phyloP scores from a whole-genome alignment of 768 basidiomycete species.

The Amanita muscaria region DNA sequence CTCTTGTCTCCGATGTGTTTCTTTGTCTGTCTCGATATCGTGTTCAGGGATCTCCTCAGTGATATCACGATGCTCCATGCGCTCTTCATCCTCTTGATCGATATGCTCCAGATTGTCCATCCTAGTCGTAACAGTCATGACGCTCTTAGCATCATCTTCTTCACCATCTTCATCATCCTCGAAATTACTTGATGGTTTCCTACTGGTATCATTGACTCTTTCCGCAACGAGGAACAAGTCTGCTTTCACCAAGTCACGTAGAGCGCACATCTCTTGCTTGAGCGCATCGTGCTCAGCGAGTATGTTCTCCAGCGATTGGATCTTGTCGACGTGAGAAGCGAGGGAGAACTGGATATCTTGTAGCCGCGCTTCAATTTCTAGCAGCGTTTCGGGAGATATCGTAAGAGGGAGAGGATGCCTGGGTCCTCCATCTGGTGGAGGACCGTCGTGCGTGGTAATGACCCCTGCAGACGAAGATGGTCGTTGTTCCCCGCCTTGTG shows the following conservation, averaged over 20 bases:
- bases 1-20: constrained; percentile 24
- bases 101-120: constrained; percentile 64
- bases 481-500: not conserved
- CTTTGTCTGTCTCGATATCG: constrained; percentile 7
- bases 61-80: no score
- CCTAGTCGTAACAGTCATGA: constrained; percentile 64
- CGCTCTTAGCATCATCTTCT: constrained; percentile 61
- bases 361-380: constrained; percentile 75
- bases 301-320: constrained; percentile 73
- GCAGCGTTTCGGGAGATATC: constrained; percentile 26
- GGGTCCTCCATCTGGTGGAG: no score
- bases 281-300: constrained; percentile 80
- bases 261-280: constrained; percentile 62
- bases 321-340: constrained; percentile 69
- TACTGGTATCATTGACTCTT: constrained; percentile 1
- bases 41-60: no score
- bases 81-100: no score
- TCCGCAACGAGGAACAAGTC: constrained; percentile 21
- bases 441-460: constrained; percentile 1
- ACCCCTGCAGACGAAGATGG: constrained; percentile 4
- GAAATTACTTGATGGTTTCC: constrained; percentile 13
- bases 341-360: constrained; percentile 77
- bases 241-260: constrained; percentile 59
- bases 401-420: constrained; percentile 11
- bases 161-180: constrained; percentile 40